Evolutionary conservation across 306 rosid genomes (phyloP).

Genomic region (Rubus idaeus): DNA sequence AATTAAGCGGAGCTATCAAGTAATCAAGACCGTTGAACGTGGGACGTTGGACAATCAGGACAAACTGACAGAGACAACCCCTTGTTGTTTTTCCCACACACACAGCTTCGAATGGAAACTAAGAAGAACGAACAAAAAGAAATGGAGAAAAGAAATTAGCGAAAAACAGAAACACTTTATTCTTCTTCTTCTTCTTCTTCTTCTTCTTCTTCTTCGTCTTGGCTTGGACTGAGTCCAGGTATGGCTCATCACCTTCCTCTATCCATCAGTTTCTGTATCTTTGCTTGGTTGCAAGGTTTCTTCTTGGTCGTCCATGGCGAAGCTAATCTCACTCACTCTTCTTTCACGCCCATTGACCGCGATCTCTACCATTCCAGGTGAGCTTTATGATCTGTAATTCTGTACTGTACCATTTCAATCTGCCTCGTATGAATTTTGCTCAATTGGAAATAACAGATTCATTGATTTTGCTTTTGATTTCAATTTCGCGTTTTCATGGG

Average conservation of each 20-base stretch:
- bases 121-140: conserved; percentile 9
- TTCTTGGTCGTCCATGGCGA: conserved; percentile 43
- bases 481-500: not conserved
- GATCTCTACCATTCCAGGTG: conserved; percentile 95
- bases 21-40: conserved; percentile 62
- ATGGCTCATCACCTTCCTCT: conserved; percentile 61
- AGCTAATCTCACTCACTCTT: conserved; percentile 28
- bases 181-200: not conserved
- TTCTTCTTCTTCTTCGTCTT: not conserved
- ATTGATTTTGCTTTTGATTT: not conserved
- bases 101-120: not conserved
- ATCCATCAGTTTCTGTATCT: conserved; percentile 38
- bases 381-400: not conserved
- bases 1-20: conserved; percentile 24
- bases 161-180: not conserved
- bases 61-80: conserved; percentile 1
- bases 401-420: not conserved
- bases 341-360: conserved; percentile 55
- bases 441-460: not conserved
- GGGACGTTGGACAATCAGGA: conserved; percentile 20
- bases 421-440: not conserved
- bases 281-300: conserved; percentile 38
- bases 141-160: not conserved
- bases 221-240: conserved; percentile 17
- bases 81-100: not conserved